Percentiles rank a stretch among this genome's conserved stretches.
Evolutionary conservation across 805 yeast genomes (phyloP).

Genomic region (Pichia eremophila): DNA sequence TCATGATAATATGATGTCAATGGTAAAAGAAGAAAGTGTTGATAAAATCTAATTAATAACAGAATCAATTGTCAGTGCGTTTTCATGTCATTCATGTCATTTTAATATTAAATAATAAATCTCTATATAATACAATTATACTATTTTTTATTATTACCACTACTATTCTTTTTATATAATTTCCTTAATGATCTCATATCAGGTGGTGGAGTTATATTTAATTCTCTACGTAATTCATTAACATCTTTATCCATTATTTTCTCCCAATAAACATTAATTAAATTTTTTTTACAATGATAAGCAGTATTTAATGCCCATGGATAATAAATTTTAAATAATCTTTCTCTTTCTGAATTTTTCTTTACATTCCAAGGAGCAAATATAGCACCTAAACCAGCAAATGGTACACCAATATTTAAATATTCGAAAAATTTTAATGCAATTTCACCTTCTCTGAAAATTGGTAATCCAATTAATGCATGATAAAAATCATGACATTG

Average conservation of each 20-base stretch:
- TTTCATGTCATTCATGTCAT: no score
- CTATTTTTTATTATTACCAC: no score
- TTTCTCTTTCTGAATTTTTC: slow-evolving; percentile 44
- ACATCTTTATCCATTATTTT: slow-evolving; percentile 63
- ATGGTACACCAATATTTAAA: slow-evolving; percentile 85
- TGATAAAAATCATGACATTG: slow-evolving; percentile 98
- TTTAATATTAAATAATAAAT: no score
- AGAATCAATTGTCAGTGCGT: no score
- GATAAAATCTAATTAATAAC: no score
- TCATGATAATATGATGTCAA: neutral
- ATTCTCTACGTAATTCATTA: slow-evolving; percentile 55
- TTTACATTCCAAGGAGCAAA: slow-evolving; percentile 77
- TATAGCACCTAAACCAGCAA: slow-evolving; percentile 90
- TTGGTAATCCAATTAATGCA: slow-evolving; percentile 82
- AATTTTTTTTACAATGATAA: slow-evolving; percentile 46
- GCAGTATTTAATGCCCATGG: slow-evolving; percentile 86
- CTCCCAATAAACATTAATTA: slow-evolving; percentile 92
- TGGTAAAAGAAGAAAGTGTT: no score
- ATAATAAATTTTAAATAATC: slow-evolving; percentile 61
- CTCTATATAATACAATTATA: no score
- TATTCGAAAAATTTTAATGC: slow-evolving; percentile 89
- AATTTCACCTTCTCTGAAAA: slow-evolving; percentile 92
- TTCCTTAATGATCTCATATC: slow-evolving; percentile 63
- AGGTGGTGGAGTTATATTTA: slow-evolving; percentile 72
- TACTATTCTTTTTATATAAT: slow-evolving; percentile 1